A percentile compares a stretch with the other conserved stretches of the same genome.
Evolutionary conservation across 805 yeast genomes (phyloP).

Genomic region (Cyberlindnera mississippiensis): DNA sequence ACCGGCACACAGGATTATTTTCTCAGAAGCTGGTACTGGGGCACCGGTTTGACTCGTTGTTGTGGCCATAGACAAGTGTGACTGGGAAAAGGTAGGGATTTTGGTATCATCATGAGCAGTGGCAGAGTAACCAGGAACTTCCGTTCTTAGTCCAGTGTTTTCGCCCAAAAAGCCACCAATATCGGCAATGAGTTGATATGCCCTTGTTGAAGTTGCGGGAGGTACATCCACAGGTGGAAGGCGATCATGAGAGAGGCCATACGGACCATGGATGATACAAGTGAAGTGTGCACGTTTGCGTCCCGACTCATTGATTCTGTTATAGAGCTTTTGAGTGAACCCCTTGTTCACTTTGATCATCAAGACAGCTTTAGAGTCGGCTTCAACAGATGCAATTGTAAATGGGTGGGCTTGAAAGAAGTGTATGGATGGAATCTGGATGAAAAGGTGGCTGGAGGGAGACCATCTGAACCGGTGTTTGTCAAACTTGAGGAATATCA

Average conservation of each 20-base stretch:
- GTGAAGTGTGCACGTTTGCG: conserved; percentile 6
- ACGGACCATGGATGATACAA: conserved; percentile 28
- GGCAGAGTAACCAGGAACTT: too few species aligned
- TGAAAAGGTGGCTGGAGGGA: conserved; percentile 25
- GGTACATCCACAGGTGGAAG: conserved; percentile 9
- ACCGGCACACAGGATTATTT: conserved; percentile 21
- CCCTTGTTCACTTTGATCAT: conserved; percentile 24
- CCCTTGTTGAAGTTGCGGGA: background rate
- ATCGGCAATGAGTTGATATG: conserved; percentile 5
- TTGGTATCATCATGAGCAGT: too few species aligned
- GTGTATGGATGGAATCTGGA: conserved; percentile 21
- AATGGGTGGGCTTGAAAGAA: conserved; percentile 28
- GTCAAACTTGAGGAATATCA: conserved; percentile 9
- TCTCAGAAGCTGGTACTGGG: conserved; percentile 8
- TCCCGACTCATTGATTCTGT: conserved; percentile 4
- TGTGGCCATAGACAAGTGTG: background rate
- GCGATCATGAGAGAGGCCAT: conserved; percentile 21
- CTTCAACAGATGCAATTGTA: conserved; percentile 23
- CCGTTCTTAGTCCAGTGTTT: too few species aligned
- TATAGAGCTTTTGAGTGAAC: conserved; percentile 21
- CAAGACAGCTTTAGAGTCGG: conserved; percentile 8
- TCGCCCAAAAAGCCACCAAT: too few species aligned
- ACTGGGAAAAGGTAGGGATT: background rate
- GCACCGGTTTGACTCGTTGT: too few species aligned
- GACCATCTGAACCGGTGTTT: conserved; percentile 16